Evolutionary conservation across 75 land plant species (phyloP).

Genomic region (Cunninghamia lanceolata): DNA sequence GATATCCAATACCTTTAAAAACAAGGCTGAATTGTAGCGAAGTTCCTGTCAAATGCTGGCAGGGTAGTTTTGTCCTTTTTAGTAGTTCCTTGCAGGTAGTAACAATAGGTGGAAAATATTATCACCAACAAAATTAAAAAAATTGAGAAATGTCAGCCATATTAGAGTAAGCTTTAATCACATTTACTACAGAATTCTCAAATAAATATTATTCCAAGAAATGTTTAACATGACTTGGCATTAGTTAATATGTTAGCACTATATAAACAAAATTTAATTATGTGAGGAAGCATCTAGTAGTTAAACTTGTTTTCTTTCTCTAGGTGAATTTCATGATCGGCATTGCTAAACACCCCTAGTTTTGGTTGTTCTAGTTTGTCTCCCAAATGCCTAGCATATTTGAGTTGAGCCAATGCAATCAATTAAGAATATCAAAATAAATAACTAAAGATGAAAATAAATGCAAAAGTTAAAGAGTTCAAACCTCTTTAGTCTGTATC

Average conservation of each 20-base stretch:
- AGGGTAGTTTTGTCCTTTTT: too few species aligned
- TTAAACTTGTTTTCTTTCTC: slow-evolving; percentile 68
- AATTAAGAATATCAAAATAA: not conserved
- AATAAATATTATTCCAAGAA: not conserved
- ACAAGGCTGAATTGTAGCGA: too few species aligned
- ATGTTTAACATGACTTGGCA: not conserved
- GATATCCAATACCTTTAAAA: too few species aligned
- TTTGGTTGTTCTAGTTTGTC: slow-evolving; percentile 52
- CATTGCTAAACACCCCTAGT: slow-evolving; percentile 56
- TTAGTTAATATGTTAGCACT: not conserved
- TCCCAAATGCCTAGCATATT: slow-evolving; percentile 61
- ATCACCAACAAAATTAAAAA: too few species aligned
- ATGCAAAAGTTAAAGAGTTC: not conserved
- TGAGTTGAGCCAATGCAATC: not conserved
- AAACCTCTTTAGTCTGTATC: too few species aligned
- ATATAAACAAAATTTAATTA: too few species aligned
- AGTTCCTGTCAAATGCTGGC: too few species aligned
- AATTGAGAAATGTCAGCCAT: too few species aligned
- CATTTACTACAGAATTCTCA: too few species aligned
- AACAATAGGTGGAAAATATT: too few species aligned
- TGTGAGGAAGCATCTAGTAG: slow-evolving; percentile 30
- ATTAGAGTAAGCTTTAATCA: too few species aligned
- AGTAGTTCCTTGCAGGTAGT: too few species aligned
- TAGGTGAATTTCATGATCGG: slow-evolving; percentile 63
- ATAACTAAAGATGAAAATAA: not conserved